Conservation (phyloP, 345 rosid genomes). For the Euclidium syriacum region DNA sequence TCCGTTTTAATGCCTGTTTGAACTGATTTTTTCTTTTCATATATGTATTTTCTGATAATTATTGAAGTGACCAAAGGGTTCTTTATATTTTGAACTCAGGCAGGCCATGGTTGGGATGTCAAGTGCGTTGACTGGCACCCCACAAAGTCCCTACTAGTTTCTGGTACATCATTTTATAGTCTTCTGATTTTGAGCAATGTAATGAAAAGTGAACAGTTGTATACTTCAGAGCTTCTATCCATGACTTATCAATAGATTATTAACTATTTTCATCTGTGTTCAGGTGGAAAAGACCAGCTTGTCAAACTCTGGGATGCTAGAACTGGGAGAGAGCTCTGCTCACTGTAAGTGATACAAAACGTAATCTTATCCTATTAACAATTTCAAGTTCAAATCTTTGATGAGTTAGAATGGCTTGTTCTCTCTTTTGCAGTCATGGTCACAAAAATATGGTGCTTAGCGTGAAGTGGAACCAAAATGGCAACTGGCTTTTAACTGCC, state of each 20-base stretch:
- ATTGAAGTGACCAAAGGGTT: conserved; percentile 45
- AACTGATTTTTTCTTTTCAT: neutral
- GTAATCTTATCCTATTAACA: neutral
- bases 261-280: conserved; percentile 10
- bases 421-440: conserved; percentile 73
- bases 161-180: conserved; percentile 47
- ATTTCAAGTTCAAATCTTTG: neutral
- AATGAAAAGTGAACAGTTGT: neutral
- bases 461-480: conserved; percentile 98
- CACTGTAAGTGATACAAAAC: conserved; percentile 57
- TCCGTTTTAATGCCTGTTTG: neutral
- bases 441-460: conserved; percentile 96
- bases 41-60: conserved; percentile 3
- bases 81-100: conserved; percentile 73
- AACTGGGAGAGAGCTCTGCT: conserved; percentile 81
- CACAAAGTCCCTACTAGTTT: conserved; percentile 83
- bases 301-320: conserved; percentile 99
- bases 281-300: conserved; percentile 95
- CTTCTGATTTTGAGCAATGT: conserved; percentile 2
- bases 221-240: conserved; percentile 5
- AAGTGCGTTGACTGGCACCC: conserved; percentile 99
- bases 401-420: conserved; percentile 16
- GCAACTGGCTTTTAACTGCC: conserved; percentile 96
- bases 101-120: conserved; percentile 99
- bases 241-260: neutral